Evolutionary conservation across 352 stramenopile genomes (phyloP).

Genomic region (Aphanomyces cochlioides): DNA sequence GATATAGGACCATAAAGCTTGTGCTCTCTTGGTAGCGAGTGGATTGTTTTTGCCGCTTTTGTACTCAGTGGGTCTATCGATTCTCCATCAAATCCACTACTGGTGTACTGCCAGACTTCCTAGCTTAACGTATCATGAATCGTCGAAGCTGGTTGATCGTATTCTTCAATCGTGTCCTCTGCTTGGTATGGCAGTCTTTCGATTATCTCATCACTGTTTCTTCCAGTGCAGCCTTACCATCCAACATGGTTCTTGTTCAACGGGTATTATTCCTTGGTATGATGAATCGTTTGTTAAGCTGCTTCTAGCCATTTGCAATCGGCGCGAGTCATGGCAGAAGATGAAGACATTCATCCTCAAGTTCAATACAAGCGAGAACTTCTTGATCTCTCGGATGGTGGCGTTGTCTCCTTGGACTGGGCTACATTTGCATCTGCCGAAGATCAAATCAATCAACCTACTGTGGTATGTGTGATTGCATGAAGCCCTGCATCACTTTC

Average conservation of each 20-base stretch:
- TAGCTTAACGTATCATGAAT: too few species aligned
- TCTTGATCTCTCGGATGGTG: not conserved
- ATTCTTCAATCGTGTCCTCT: conserved; percentile 1
- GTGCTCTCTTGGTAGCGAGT: too few species aligned
- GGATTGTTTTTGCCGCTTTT: too few species aligned
- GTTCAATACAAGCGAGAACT: not conserved
- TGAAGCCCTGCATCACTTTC: too few species aligned
- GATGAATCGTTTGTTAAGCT: too few species aligned
- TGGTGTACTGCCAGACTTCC: too few species aligned
- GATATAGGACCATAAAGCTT: too few species aligned
- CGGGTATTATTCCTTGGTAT: not conserved
- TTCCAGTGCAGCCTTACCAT: conserved; percentile 12
- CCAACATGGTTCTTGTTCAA: conserved; percentile 29
- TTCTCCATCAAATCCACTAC: too few species aligned
- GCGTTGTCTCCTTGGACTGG: not conserved
- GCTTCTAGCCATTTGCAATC: too few species aligned
- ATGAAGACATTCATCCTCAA: not conserved
- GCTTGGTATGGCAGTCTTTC: not conserved
- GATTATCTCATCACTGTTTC: not conserved
- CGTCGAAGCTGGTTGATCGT: not conserved
- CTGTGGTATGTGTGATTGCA: too few species aligned
- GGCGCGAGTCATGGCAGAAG: not conserved
- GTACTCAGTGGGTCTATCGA: too few species aligned
- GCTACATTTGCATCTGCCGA: not conserved
- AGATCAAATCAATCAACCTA: too few species aligned